phyloP scores from a whole-genome alignment of 148 eudicot genomes.

The Nepenthes gracilis region DNA sequence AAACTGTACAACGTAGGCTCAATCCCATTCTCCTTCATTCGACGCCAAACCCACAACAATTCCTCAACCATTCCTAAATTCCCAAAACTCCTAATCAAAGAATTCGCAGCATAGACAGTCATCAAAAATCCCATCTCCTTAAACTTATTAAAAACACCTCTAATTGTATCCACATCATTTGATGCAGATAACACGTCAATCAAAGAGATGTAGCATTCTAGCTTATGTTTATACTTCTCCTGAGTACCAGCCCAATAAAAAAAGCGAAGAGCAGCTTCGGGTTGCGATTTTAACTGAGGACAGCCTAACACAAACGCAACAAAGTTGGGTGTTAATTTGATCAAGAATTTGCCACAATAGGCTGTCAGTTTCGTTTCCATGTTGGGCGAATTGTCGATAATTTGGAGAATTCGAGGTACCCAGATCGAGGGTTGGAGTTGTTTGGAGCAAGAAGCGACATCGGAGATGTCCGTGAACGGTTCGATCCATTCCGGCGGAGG shows the following conservation, averaged over 20 bases:
- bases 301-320: slow-evolving; percentile 47
- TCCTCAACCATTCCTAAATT: slow-evolving; percentile 87
- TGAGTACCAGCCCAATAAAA: slow-evolving; percentile 88
- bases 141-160: slow-evolving; percentile 37
- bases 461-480: slow-evolving; percentile 65
- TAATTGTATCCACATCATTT: slow-evolving; percentile 45
- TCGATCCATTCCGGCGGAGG: slow-evolving; percentile 95
- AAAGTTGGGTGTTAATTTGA: slow-evolving; percentile 70
- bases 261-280: slow-evolving; percentile 50
- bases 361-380: slow-evolving; percentile 46
- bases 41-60: slow-evolving; percentile 83
- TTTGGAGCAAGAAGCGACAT: slow-evolving; percentile 38
- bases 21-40: slow-evolving; percentile 68
- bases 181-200: slow-evolving; percentile 38
- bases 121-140: slow-evolving; percentile 42
- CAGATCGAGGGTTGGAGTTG: slow-evolving; percentile 61
- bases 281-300: slow-evolving; percentile 19
- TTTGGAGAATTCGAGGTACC: slow-evolving; percentile 49
- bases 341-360: slow-evolving; percentile 50
- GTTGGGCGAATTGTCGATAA: slow-evolving; percentile 39
- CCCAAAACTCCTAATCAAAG: slow-evolving; percentile 80
- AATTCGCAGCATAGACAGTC: slow-evolving; percentile 43
- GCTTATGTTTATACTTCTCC: slow-evolving; percentile 46
- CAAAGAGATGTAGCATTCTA: slow-evolving; percentile 69
- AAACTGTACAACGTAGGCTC: slow-evolving; percentile 77